Evolutionary conservation across 1,284 basidiomycete genomes (phyloP), one percentile per base, ranked within the genome.

Genomic region (Lentinus polychrous): DNA sequence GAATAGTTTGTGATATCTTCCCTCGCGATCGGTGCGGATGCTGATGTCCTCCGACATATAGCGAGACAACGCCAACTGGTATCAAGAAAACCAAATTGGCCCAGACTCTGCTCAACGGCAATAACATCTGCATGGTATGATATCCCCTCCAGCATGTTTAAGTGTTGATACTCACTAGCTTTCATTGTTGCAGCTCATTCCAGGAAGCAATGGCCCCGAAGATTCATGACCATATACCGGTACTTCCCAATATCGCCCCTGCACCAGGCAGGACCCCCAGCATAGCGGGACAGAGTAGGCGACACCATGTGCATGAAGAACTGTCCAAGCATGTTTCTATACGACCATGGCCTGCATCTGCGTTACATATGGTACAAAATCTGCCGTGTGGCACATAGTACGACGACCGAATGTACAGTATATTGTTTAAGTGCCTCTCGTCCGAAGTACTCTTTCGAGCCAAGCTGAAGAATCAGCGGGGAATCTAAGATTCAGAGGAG

Each of bases 61-160:
- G 94, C 66, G 91, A 96, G 68, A 84, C 71, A 7, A 93, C 93
- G 3, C 74, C 89, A 3, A 74, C 87, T 66, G 95, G 94, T 11
- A 74, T 75, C 53, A 91, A 89, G 63, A 83, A 81, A 66, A 96
- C 88, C 8, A 78, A 83, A 52, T 76, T 99, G 18, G 80, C 85
- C 3, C 91, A 97, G 69, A 99, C 95, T 17, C 72, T 99, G 40
- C 67, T 99, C 51, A 99, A 99, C 61, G 95, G 95, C 8, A 97
- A 96, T 70, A 97, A 96, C 59, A 98, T 99, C 50, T 94, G 93
- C 63, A 96, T 99, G 86, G 94, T 95, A 67, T 55, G 73, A 61
- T 10, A 47, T 24, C 3, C 12, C 22, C 8, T 33, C 18, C 14
- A 41, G 42, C 11, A 15, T 54, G n/a, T n/a, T 23, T 38, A 11